These are phyloP conservation scores for Phytophthora lateralis DNA, from an alignment of 352 stramenopile species.

Conservation along the genomic window DNA sequence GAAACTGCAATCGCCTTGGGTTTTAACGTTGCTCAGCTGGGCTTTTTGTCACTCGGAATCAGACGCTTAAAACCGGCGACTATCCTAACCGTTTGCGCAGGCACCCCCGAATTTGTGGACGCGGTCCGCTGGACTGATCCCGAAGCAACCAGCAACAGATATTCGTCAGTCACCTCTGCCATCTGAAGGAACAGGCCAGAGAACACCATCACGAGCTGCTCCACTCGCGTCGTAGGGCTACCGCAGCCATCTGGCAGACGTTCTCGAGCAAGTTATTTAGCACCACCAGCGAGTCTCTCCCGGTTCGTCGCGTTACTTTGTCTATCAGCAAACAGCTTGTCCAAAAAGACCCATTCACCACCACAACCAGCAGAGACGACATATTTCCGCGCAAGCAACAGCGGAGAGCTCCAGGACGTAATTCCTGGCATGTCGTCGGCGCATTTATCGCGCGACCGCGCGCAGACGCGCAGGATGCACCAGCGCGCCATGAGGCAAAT, in stretches of 20 bases:
- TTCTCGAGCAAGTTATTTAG: neutral
- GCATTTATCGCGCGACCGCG: conserved; percentile 54
- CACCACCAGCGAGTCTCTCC: conserved; percentile 13
- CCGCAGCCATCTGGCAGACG: conserved; percentile 16
- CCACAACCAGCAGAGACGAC: neutral
- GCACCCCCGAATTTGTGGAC: too few species aligned
- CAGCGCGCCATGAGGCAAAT: conserved; percentile 69
- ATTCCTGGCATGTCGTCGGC: conserved; percentile 34
- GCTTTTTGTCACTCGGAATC: neutral
- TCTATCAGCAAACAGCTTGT: conserved; percentile 1
- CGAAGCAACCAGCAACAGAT: neutral
- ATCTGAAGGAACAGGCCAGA: neutral
- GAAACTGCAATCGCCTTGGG: neutral
- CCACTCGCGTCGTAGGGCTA: conserved; percentile 7
- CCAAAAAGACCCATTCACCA: conserved; percentile 1
- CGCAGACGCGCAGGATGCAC: conserved; percentile 61
- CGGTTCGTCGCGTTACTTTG: conserved; percentile 11
- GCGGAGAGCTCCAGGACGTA: neutral
- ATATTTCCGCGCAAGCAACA: neutral
- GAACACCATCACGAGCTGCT: conserved; percentile 6
- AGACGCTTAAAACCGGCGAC: neutral
- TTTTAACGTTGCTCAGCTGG: neutral
- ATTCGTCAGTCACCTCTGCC: conserved; percentile 7
- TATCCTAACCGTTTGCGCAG: neutral
- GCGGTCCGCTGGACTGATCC: neutral